Base-by-base conservation (phyloP, 768 basidiomycete genomes). In the Tulasnella sp. region DNA sequence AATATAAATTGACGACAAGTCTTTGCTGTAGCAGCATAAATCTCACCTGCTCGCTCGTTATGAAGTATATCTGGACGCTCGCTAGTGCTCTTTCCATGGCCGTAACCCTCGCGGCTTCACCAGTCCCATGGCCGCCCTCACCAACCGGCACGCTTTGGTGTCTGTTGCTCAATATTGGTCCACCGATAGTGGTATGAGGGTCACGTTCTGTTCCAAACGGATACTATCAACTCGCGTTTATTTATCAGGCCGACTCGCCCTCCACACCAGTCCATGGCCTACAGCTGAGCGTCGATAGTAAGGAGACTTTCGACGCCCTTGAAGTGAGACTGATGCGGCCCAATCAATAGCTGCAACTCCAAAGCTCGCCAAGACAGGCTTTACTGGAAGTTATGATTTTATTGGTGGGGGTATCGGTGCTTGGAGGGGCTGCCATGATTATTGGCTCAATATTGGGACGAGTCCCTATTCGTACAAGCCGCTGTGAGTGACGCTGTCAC, bases 391-490 rank as follows among this genome's bases (percentile, higher is more conserved):
- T 14, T 54, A 54, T 7, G 54, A 54, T 54, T 54, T 54, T 9
- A 54, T n/a, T 5, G 12, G 54, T 4, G 54, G 54, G n/a, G 54
- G 54, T 4, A 54, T 54, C n/a, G 64, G 64, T 5, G 64, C 64
- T 37, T 69, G 64, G 64, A 69, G 64, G 34, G 64, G 64, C 28
- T 69, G 64, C 64, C 64, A 69, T 37, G 64, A 69, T 37, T 28
- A 69, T 18, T 69, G 64, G 31, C 64, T 69, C 9, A 69, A 69
- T 14, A 37, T 69, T 31, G 31, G 64, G 34, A 69, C 64, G 31
- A 69, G 64, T 28, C 64, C 64, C 0, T 69, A 69, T 14, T 69
- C 64, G 2, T 69, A 69, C 14, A 69, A 69, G 14, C 64, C 64
- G 1, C 64, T 69, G 64, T 69, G 16, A 69, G 64, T 18, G 31